Conservation (phyloP, 768 basidiomycete genomes). For the Nevesoporus exiguus region DNA sequence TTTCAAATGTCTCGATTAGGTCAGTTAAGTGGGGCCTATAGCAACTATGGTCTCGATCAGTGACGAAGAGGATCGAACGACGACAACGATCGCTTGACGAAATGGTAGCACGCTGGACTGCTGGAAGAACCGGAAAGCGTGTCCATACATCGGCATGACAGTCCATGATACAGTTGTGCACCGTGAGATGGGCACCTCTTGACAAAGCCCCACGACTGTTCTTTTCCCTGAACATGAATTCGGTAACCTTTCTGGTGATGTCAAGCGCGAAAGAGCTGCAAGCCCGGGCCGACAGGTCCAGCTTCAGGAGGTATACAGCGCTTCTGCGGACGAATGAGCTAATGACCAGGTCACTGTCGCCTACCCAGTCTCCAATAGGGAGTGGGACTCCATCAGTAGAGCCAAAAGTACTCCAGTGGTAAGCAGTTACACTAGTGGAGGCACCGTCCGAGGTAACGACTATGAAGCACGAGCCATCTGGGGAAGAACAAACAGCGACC, state of each 20-base stretch:
- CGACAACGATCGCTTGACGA: constrained; percentile 30
- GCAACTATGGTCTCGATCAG: constrained; percentile 32
- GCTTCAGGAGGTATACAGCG: constrained; percentile 41
- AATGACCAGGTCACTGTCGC: constrained; percentile 29
- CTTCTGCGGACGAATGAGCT: constrained; percentile 45
- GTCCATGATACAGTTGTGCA: constrained; percentile 50
- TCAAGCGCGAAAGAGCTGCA: constrained; percentile 47
- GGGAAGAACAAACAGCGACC: constrained; percentile 39
- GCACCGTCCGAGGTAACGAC: constrained; percentile 24
- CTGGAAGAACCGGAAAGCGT: constrained; percentile 55
- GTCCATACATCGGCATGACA: constrained; percentile 58
- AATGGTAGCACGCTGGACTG: constrained; percentile 43
- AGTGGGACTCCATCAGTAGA: constrained; percentile 42
- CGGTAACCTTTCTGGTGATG: constrained; percentile 54
- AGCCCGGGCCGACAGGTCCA: constrained; percentile 32
- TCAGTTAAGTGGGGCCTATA: constrained; percentile 43
- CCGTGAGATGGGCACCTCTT: constrained; percentile 21
- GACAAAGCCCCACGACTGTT: constrained; percentile 22
- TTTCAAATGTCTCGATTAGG: constrained; percentile 47
- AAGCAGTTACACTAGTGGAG: constrained; percentile 32
- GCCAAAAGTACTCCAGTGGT: constrained; percentile 61
- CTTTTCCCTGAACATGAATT: constrained; percentile 54
- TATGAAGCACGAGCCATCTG: constrained; percentile 55
- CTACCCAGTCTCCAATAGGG: constrained; percentile 28
- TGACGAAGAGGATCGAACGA: constrained; percentile 43